Percentiles rank a stretch among this genome's conserved stretches.
These are phyloP conservation scores for Asterophora parasitica DNA, from an alignment of 768 basidiomycete species.

Conservation along the genomic window DNA sequence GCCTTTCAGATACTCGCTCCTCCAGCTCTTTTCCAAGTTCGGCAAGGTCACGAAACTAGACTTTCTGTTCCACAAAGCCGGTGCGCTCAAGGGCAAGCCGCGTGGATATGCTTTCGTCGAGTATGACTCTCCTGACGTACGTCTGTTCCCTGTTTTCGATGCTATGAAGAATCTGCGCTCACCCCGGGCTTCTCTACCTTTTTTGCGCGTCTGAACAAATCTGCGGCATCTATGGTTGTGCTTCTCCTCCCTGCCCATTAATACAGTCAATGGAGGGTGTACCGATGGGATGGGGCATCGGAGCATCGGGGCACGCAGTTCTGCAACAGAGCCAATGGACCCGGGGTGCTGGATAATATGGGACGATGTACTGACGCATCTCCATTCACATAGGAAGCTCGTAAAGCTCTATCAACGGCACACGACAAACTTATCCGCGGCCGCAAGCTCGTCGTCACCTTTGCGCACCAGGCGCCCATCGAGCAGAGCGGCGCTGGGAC, in stretches of 20 bases:
- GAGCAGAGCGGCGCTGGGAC: conserved; percentile 25
- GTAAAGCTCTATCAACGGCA: conserved; percentile 64
- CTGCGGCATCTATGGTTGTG: conserved; percentile 1
- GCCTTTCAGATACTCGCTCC: conserved; percentile 65
- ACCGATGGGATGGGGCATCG: too few relatives aligned
- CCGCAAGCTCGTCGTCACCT: conserved; percentile 85
- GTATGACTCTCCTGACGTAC: conserved; percentile 73
- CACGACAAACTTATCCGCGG: conserved; percentile 84
- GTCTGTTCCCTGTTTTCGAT: conserved; percentile 28
- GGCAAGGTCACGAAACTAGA: conserved; percentile 93
- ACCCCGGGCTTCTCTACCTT: conserved; percentile 41
- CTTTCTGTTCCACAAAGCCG: conserved; percentile 93
- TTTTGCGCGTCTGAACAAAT: conserved; percentile 7
- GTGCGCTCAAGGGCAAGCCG: conserved; percentile 85
- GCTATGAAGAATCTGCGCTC: conserved; percentile 27
- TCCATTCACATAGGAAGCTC: conserved; percentile 60
- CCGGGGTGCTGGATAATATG: conserved; percentile 13
- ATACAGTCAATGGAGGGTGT: too few relatives aligned
- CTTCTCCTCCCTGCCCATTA: background rate
- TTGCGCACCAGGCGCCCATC: conserved; percentile 78
- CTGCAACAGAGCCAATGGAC: conserved; percentile 4
- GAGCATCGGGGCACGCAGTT: background rate
- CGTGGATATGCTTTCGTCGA: conserved; percentile 95
- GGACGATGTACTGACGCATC: conserved; percentile 11
- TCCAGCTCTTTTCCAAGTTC: conserved; percentile 87